Evolutionary conservation across 2,329 filamentous ascomycete genomes (phyloP).

Genomic region (Mycosphaerella sp.): DNA sequence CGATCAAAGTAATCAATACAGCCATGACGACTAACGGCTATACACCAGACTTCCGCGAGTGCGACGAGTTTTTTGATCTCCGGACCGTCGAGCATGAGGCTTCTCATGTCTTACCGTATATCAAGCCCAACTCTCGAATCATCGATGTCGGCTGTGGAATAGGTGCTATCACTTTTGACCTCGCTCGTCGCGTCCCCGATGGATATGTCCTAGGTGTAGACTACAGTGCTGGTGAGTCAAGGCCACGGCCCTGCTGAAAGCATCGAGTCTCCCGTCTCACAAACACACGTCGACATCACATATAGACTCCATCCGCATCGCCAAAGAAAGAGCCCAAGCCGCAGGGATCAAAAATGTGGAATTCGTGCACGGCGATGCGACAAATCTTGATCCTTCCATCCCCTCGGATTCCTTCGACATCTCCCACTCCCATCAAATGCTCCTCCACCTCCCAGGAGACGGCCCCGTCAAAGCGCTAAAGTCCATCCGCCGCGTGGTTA

Average conservation of each 20-base stretch:
- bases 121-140: slow-evolving; percentile 31
- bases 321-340: slow-evolving; percentile 4
- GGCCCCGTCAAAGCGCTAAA: slow-evolving; percentile 45
- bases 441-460: slow-evolving; percentile 45
- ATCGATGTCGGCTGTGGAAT: slow-evolving; percentile 44
- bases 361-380: slow-evolving; percentile 11
- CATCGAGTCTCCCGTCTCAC: too few species aligned
- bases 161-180: slow-evolving; percentile 40
- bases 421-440: slow-evolving; percentile 53
- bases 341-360: slow-evolving; percentile 11
- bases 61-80: slow-evolving; percentile 33
- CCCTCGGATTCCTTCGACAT: slow-evolving; percentile 45
- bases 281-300: neutral
- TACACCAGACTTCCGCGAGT: neutral
- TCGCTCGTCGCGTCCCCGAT: slow-evolving; percentile 27
- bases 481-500: slow-evolving; percentile 50
- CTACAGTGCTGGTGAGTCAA: slow-evolving; percentile 19
- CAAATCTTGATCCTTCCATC: slow-evolving; percentile 1
- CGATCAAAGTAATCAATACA: too few species aligned
- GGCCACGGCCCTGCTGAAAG: neutral
- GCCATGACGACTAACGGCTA: neutral
- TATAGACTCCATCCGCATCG: slow-evolving; percentile 9
- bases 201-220: slow-evolving; percentile 39
- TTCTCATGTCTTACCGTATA: slow-evolving; percentile 12
- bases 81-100: slow-evolving; percentile 33